A percentile compares a stretch with the other conserved stretches of the same genome.
Conservation (phyloP, 371 early-diverging fungal genomes). For the Mucor lusitanicus region DNA sequence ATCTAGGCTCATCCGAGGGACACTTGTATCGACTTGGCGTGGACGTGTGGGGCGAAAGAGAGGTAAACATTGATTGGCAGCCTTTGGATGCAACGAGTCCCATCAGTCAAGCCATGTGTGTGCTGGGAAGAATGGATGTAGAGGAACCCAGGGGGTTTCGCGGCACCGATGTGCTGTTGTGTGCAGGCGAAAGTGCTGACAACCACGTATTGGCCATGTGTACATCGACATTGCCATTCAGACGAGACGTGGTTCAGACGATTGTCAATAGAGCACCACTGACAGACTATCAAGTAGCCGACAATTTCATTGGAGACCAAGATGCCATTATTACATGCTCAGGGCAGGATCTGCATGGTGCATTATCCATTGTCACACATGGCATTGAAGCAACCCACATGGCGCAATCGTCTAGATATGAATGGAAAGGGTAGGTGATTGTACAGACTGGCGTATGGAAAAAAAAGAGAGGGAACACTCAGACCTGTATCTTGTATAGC, state of each 20-base stretch:
- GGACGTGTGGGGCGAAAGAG: neutral
- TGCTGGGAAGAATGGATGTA: slow-evolving; percentile 25
- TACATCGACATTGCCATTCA: neutral
- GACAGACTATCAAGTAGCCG: slow-evolving; percentile 23
- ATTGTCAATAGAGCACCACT: slow-evolving; percentile 41
- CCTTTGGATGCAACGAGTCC: slow-evolving; percentile 20
- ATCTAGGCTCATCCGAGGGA: slow-evolving; percentile 41
- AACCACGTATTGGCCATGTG: slow-evolving; percentile 40
- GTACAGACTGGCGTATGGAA: neutral
- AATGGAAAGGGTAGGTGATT: slow-evolving; percentile 35
- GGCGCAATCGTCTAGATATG: slow-evolving; percentile 10
- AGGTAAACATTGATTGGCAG: slow-evolving; percentile 15
- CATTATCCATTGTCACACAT: slow-evolving; percentile 25
- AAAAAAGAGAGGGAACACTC: neutral
- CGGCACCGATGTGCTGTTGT: slow-evolving; percentile 16
- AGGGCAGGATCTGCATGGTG: slow-evolving; percentile 33
- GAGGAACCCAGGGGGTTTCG: neutral
- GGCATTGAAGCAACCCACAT: slow-evolving; percentile 24
- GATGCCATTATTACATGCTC: slow-evolving; percentile 33
- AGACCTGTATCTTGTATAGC: neutral
- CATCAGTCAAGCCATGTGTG: slow-evolving; percentile 34
- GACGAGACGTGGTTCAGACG: slow-evolving; percentile 18
- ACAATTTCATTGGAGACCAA: slow-evolving; percentile 10
- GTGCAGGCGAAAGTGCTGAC: slow-evolving; percentile 44
- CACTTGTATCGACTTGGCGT: slow-evolving; percentile 24